Evolutionary conservation across 805 yeast species (phyloP).

Genomic region (Saccharomyces paradoxus): DNA sequence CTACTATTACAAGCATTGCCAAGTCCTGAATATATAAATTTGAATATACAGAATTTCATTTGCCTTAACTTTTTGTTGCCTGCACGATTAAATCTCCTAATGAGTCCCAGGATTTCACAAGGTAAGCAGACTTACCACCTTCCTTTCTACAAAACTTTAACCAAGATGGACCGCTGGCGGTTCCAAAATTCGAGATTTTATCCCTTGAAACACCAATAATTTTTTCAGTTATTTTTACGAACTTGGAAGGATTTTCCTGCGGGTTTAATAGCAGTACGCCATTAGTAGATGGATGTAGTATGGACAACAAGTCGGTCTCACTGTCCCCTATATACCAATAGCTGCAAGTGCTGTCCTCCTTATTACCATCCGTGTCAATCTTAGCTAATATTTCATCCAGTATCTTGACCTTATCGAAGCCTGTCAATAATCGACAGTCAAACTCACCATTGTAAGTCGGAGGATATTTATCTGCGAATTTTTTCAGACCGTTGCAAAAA

Average conservation of each 20-base stretch:
- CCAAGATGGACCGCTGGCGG: conserved; percentile 1
- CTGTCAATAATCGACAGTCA: conserved; percentile 18
- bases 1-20: not conserved
- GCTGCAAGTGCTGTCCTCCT: not conserved
- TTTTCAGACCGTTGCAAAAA: conserved; percentile 19
- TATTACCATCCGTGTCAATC: not conserved
- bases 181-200: not conserved
- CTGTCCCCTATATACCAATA: conserved; percentile 30
- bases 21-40: not conserved
- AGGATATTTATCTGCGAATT: conserved; percentile 4
- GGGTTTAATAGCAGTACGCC: conserved; percentile 23
- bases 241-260: conserved; percentile 12
- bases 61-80: not conserved
- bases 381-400: conserved; percentile 7
- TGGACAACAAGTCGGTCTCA: conserved; percentile 24
- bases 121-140: conserved; percentile 6
- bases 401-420: conserved; percentile 20
- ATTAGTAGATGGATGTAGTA: conserved; percentile 22
- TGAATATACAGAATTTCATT: not conserved
- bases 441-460: conserved; percentile 19
- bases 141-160: conserved; percentile 9
- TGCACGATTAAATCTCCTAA: conserved; percentile 1
- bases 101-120: conserved; percentile 18
- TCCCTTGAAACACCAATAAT: conserved; percentile 11
- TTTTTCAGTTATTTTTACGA: conserved; percentile 10